Evolutionary conservation across 768 basidiomycete species (phyloP).

Genomic region (Naganishia onofrii): DNA sequence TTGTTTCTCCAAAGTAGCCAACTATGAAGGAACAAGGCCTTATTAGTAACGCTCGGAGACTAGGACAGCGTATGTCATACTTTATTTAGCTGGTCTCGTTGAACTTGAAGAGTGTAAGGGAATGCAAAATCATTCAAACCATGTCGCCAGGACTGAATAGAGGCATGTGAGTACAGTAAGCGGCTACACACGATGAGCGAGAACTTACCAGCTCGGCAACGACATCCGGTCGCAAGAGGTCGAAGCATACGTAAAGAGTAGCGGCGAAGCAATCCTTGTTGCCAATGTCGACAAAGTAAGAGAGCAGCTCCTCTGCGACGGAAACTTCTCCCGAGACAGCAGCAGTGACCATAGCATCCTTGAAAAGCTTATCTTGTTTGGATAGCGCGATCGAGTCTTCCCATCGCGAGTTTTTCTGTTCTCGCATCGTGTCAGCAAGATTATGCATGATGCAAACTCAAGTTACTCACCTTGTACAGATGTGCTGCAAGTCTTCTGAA

Average conservation of each 20-base stretch:
- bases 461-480: conserved; percentile 74
- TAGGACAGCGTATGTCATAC: conserved; percentile 25
- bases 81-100: conserved; percentile 58
- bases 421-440: background rate
- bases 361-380: conserved; percentile 95
- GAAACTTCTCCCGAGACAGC: conserved; percentile 78
- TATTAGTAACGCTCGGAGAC: conserved; percentile 13
- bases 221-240: conserved; percentile 85
- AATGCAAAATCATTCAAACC: conserved; percentile 95
- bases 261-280: conserved; percentile 98
- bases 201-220: conserved; percentile 71
- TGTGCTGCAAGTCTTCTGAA: conserved; percentile 92
- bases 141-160: conserved; percentile 76
- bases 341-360: conserved; percentile 91
- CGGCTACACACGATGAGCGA: background rate
- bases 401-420: conserved; percentile 94
- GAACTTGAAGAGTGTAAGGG: conserved; percentile 89
- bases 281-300: conserved; percentile 96
- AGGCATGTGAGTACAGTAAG: background rate
- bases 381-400: conserved; percentile 93
- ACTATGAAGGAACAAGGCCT: conserved; percentile 54
- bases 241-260: conserved; percentile 86
- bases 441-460: no score
- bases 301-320: conserved; percentile 88
- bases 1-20: conserved; percentile 79